A percentile compares a stretch with the other conserved stretches of the same genome.
phyloP scores from a whole-genome alignment of 1,284 basidiomycete species.

The Leccinum fuscescens region DNA sequence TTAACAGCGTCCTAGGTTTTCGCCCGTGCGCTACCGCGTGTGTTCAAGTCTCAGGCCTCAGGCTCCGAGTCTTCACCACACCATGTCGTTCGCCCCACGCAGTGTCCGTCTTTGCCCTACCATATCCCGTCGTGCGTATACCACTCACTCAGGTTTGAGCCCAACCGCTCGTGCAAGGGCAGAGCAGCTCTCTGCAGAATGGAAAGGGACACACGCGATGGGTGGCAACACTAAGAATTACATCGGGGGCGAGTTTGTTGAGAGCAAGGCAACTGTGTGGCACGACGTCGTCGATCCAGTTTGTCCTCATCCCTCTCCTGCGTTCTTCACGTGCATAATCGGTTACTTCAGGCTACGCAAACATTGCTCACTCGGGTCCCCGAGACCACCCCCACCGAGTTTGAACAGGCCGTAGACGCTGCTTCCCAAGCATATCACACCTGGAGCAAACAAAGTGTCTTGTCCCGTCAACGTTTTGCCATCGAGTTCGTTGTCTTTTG shows the following conservation, averaged over 20 bases:
- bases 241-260: slow-evolving; percentile 84
- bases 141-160: slow-evolving; percentile 51
- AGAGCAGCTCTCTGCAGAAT: slow-evolving; percentile 65
- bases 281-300: slow-evolving; percentile 88
- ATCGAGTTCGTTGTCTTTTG: slow-evolving; percentile 65
- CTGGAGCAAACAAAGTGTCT: slow-evolving; percentile 85
- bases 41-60: neutral
- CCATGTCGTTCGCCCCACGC: slow-evolving; percentile 36
- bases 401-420: slow-evolving; percentile 81
- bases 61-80: neutral
- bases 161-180: slow-evolving; percentile 56
- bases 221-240: slow-evolving; percentile 88
- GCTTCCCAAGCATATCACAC: slow-evolving; percentile 87
- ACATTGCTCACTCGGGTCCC: slow-evolving; percentile 87
- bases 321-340: neutral
- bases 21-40: neutral
- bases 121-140: slow-evolving; percentile 38
- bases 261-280: slow-evolving; percentile 78
- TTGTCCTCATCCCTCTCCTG: slow-evolving; percentile 23
- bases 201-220: slow-evolving; percentile 82
- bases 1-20: too few species aligned
- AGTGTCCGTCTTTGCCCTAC: slow-evolving; percentile 31
- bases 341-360: slow-evolving; percentile 71
- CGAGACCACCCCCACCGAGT: slow-evolving; percentile 82
- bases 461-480: slow-evolving; percentile 87